These are phyloP conservation scores for Tolypocladium endophyticum DNA, from an alignment of 2,329 filamentous ascomycete genomes.

Conservation along the genomic window DNA sequence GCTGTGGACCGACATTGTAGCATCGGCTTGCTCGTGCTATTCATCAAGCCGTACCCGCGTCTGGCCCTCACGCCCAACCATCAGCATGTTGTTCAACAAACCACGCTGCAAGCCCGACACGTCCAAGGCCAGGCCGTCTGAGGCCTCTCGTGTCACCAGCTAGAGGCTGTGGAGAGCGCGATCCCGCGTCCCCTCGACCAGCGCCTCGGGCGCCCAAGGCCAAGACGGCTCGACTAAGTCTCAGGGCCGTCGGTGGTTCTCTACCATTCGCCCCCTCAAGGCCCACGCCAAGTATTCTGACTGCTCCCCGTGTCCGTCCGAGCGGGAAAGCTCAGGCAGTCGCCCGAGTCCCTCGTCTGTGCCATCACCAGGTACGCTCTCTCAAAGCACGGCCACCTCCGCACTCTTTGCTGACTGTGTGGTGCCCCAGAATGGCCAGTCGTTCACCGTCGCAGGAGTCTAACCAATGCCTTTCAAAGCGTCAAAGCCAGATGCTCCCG, in stretches of 20 bases:
- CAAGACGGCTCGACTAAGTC: not conserved
- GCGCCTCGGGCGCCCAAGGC: not conserved
- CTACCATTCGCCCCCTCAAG: constrained; percentile 6
- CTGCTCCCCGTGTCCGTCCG: not conserved
- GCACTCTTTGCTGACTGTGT: not conserved
- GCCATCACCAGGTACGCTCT: not conserved
- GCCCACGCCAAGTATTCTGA: not conserved
- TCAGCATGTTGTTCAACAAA: constrained; percentile 12
- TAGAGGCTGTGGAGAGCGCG: constrained; percentile 17
- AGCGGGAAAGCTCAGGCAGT: not conserved
- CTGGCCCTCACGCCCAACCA: constrained; percentile 4
- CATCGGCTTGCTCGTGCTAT: not conserved
- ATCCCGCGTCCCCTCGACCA: constrained; percentile 5
- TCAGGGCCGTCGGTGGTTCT: constrained; percentile 8
- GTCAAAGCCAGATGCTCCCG: constrained; percentile 15
- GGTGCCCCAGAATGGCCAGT: not conserved
- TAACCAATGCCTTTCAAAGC: constrained; percentile 18
- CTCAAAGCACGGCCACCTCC: not conserved
- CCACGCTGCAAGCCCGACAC: constrained; percentile 5
- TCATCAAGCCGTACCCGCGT: not conserved
- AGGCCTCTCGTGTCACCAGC: constrained; percentile 9
- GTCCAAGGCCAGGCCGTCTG: constrained; percentile 1
- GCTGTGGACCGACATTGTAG: not conserved
- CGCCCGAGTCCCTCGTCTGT: not conserved
- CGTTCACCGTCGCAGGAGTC: constrained; percentile 13